These are phyloP conservation scores for Elaeis guineensis DNA, from an alignment of 176 grass and related monocot species.

Conservation along the genomic window DNA sequence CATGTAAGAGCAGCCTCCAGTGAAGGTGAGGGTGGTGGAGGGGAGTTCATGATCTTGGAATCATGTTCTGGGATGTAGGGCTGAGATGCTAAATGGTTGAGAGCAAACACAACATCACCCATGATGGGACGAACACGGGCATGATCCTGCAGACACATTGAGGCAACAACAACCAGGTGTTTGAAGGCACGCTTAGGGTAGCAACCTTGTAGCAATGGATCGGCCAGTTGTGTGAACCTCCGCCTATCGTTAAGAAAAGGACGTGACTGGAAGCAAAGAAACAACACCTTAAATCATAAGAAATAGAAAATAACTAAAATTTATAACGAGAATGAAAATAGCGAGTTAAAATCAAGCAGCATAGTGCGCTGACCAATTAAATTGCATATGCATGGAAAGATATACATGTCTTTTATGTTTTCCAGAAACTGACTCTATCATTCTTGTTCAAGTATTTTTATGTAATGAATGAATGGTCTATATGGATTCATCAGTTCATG, in stretches of 20 bases:
- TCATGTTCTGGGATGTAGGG: conserved; percentile 26
- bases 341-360: too few relatives aligned
- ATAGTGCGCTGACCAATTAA: too few relatives aligned
- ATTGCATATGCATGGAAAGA: too few relatives aligned
- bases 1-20: not conserved
- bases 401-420: too few relatives aligned
- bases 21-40: not conserved
- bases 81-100: conserved; percentile 65
- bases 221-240: conserved; percentile 62
- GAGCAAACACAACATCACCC: conserved; percentile 55
- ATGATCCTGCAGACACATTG: conserved; percentile 94
- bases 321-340: too few relatives aligned
- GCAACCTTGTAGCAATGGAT: conserved; percentile 47
- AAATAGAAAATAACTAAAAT: too few relatives aligned
- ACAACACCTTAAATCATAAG: not conserved
- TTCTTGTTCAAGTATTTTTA: too few relatives aligned
- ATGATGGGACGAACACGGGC: conserved; percentile 81
- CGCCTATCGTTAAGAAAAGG: conserved; percentile 69
- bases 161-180: conserved; percentile 60
- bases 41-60: not conserved
- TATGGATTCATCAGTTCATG: too few relatives aligned
- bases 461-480: too few relatives aligned
- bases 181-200: conserved; percentile 61
- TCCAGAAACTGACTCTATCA: too few relatives aligned
- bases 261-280: conserved; percentile 49